phyloP scores from a whole-genome alignment of 495 filamentous ascomycete genomes.

The Saxophila tyrrhenica region DNA sequence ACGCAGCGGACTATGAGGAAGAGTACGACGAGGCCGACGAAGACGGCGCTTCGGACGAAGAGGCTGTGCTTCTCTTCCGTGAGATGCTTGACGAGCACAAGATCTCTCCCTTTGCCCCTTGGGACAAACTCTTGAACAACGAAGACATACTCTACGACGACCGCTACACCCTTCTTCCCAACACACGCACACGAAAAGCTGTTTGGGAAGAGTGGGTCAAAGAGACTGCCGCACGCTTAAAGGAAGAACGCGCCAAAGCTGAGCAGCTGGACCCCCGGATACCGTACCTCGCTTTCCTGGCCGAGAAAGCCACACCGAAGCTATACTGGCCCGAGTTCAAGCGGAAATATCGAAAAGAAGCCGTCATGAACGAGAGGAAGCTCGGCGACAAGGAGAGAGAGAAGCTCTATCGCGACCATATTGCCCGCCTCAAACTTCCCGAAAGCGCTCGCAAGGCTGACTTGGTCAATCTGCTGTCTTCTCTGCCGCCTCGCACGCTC shows the following conservation, averaged over 20 bases:
- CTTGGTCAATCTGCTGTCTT: conserved; percentile 63
- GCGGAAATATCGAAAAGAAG: conserved; percentile 73
- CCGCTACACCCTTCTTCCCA: conserved; percentile 71
- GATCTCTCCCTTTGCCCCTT: conserved; percentile 81
- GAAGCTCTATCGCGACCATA: conserved; percentile 80
- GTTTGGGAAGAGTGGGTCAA: conserved; percentile 72
- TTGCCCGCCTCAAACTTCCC: conserved; percentile 64
- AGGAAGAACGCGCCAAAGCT: conserved; percentile 59
- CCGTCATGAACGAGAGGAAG: conserved; percentile 64
- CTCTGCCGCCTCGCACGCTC: conserved; percentile 49
- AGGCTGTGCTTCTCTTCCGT: conserved; percentile 54
- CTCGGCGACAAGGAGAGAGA: conserved; percentile 81
- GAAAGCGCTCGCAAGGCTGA: conserved; percentile 68
- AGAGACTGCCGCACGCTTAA: conserved; percentile 57
- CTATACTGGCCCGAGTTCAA: conserved; percentile 96
- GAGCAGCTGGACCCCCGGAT: conserved; percentile 79
- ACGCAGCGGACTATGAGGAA: conserved; percentile 50
- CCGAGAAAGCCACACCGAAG: conserved; percentile 72
- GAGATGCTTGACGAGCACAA: conserved; percentile 72
- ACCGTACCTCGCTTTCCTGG: conserved; percentile 71
- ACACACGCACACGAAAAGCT: conserved; percentile 69
- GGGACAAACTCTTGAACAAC: conserved; percentile 77
- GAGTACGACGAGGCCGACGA: conserved; percentile 51
- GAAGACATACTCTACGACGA: conserved; percentile 63
- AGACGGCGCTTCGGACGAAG: conserved; percentile 24